Conservation (phyloP, 2,329 filamentous ascomycete species). For the Sarocladium oryzae region DNA sequence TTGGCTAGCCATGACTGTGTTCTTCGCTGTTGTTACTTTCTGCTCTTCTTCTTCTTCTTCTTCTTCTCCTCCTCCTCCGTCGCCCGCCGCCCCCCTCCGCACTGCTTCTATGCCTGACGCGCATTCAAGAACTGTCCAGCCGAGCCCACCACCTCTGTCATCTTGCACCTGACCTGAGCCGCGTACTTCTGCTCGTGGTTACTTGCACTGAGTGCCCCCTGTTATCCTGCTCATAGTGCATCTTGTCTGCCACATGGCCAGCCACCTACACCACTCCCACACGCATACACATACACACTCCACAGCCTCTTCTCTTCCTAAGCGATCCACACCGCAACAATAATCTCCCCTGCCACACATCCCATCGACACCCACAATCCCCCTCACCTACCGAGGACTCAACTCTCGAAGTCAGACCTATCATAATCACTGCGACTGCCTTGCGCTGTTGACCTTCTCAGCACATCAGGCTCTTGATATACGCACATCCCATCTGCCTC, state of each 20-base stretch:
- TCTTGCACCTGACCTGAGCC: not conserved
- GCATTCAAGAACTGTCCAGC: not conserved
- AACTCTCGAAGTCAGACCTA: too few species aligned
- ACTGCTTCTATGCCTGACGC: not conserved
- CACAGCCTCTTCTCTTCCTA: not conserved
- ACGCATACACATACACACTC: not conserved
- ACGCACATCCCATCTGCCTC: too few species aligned
- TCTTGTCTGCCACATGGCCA: too few species aligned
- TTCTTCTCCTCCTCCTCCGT: not conserved
- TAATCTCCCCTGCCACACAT: conserved; percentile 1
- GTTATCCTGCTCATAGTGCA: not conserved
- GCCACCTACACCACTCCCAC: not conserved
- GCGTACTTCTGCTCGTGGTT: not conserved
- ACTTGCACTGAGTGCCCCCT: not conserved
- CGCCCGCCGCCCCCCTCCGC: not conserved
- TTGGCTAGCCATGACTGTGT: too few species aligned
- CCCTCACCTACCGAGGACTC: not conserved
- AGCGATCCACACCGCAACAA: conserved; percentile 5
- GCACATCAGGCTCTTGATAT: too few species aligned
- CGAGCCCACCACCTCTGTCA: not conserved
- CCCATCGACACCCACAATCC: conserved; percentile 5
- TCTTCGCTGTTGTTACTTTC: too few species aligned
- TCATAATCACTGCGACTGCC: not conserved
- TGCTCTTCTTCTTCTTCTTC: not conserved
- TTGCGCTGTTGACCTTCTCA: too few species aligned